Evolutionary conservation across 108 stramenopile species (phyloP).

Genomic region (Skeletonema marinoi): DNA sequence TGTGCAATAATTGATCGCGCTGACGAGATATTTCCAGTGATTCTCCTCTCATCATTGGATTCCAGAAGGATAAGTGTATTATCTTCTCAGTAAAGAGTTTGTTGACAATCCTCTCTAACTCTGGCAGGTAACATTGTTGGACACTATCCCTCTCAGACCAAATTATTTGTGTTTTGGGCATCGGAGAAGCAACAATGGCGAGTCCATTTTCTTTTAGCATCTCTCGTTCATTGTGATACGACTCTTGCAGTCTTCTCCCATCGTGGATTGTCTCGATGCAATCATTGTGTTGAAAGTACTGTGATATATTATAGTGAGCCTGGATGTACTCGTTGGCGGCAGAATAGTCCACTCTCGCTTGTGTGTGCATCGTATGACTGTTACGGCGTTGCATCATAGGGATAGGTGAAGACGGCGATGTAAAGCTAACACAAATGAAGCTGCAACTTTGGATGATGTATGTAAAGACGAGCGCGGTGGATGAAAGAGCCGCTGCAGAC

Average conservation of each 20-base stretch:
- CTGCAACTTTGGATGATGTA: neutral
- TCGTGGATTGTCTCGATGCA: slow-evolving; percentile 2
- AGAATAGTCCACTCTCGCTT: slow-evolving; percentile 52
- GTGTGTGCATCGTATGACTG: neutral
- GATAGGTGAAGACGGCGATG: neutral
- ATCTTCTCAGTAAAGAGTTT: slow-evolving; percentile 5
- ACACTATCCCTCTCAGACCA: slow-evolving; percentile 24
- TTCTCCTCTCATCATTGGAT: slow-evolving; percentile 66
- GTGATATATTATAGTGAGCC: slow-evolving; percentile 46
- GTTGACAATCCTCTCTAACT: slow-evolving; percentile 11
- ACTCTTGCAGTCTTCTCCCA: slow-evolving; percentile 6
- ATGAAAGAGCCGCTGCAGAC: neutral
- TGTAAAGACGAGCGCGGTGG: neutral
- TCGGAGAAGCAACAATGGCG: slow-evolving; percentile 12
- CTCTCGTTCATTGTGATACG: slow-evolving; percentile 1
- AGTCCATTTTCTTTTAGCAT: slow-evolving; percentile 26
- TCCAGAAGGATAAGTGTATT: slow-evolving; percentile 38
- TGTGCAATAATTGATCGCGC: neutral
- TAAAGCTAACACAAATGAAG: neutral
- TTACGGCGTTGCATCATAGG: neutral
- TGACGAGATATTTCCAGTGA: slow-evolving; percentile 15
- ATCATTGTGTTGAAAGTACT: slow-evolving; percentile 2
- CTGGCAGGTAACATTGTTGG: slow-evolving; percentile 9
- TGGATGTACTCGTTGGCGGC: slow-evolving; percentile 57
- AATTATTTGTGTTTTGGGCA: neutral